Evolutionary conservation across 2,329 filamentous ascomycete species (phyloP).

Genomic region (Coleophoma crateriformis): DNA sequence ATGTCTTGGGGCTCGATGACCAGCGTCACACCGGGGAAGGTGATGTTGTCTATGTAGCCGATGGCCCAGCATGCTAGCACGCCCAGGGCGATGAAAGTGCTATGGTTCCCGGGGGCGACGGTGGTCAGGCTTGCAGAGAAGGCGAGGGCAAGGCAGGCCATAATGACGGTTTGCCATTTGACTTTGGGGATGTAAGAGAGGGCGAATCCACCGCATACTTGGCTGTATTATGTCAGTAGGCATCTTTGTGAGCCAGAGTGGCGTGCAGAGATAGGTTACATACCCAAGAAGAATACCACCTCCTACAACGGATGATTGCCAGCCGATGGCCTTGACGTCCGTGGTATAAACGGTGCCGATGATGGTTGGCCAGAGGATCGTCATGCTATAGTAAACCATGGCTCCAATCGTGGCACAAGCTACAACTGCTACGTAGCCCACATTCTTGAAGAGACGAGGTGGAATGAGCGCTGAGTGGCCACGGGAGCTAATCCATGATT

Average conservation of each 20-base stretch:
- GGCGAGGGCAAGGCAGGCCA: conserved; percentile 21
- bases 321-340: conserved; percentile 32
- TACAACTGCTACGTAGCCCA: conserved; percentile 33
- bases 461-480: conserved; percentile 34
- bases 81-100: conserved; percentile 26
- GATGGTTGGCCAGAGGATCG: conserved; percentile 38
- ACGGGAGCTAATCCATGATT: conserved; percentile 28
- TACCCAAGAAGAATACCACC: conserved; percentile 33
- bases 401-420: conserved; percentile 33
- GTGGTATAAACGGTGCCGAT: conserved; percentile 34
- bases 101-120: conserved; percentile 20
- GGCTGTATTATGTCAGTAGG: conserved; percentile 4
- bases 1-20: conserved; percentile 30
- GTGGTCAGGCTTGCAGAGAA: conserved; percentile 26
- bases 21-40: conserved; percentile 29
- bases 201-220: conserved; percentile 29
- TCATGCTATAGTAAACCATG: conserved; percentile 39
- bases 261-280: too few relatives aligned
- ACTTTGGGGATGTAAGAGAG: conserved; percentile 31
- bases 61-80: conserved; percentile 24
- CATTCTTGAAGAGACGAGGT: conserved; percentile 34
- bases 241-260: too few relatives aligned
- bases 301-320: conserved; percentile 36
- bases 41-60: conserved; percentile 29
- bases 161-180: conserved; percentile 28